Evolutionary conservation across 2,329 filamentous ascomycete genomes (phyloP).

Genomic region (Botrytis medusae): DNA sequence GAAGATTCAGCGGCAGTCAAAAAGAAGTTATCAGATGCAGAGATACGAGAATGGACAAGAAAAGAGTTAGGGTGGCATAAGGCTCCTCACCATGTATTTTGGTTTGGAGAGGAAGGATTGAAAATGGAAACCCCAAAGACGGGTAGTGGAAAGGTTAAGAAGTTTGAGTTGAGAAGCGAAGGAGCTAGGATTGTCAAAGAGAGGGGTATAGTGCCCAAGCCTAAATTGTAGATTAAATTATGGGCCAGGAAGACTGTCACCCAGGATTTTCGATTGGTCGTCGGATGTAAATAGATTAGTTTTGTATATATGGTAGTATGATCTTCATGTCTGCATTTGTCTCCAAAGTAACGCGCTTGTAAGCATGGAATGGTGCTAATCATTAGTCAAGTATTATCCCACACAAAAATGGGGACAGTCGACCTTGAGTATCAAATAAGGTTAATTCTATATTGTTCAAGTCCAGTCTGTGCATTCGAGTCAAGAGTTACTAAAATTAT

Average conservation of each 20-base stretch:
- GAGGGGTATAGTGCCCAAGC: slow-evolving; percentile 13
- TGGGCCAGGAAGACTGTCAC: background rate
- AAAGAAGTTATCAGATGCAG: slow-evolving; percentile 62
- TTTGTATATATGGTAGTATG: slow-evolving; percentile 14
- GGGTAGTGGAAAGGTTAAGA: slow-evolving; percentile 71
- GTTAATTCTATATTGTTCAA: background rate
- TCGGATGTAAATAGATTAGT: background rate
- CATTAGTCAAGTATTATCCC: background rate
- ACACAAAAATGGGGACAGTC: background rate
- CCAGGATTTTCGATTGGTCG: background rate
- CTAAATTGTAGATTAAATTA: slow-evolving; percentile 8
- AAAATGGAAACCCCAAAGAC: slow-evolving; percentile 57
- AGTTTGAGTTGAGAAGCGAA: slow-evolving; percentile 44
- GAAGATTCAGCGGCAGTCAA: slow-evolving; percentile 48
- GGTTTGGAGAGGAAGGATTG: slow-evolving; percentile 61
- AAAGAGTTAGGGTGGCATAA: slow-evolving; percentile 64
- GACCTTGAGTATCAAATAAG: background rate
- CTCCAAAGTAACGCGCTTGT: background rate
- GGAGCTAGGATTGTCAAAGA: slow-evolving; percentile 29
- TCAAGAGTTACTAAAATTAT: background rate
- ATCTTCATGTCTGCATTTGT: background rate
- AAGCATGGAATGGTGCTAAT: background rate
- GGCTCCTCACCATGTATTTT: slow-evolving; percentile 72
- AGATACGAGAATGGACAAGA: slow-evolving; percentile 63
- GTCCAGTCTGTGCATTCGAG: background rate